Conservation (phyloP, 306 rosid species). For the Cucumis hystrix region DNA sequence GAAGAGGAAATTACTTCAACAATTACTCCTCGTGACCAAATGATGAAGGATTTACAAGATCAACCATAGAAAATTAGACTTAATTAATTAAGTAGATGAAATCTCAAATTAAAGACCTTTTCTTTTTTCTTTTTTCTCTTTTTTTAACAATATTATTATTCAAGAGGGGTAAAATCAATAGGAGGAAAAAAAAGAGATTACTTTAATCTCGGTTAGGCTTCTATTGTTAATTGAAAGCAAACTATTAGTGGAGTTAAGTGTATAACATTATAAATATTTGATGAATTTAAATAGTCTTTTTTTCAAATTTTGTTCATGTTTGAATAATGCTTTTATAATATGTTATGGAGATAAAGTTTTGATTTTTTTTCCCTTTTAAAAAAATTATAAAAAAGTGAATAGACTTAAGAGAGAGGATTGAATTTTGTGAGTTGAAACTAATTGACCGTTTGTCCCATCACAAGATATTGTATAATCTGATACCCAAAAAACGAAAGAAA, state of each 20-base stretch:
- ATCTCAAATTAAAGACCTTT: neutral
- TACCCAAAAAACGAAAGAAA: neutral
- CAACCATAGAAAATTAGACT: neutral
- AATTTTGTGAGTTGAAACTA: neutral
- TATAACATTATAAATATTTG: neutral
- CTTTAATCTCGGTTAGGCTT: too few relatives aligned
- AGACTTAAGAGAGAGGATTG: too few relatives aligned
- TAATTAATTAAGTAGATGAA: neutral
- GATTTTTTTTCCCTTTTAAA: too few relatives aligned
- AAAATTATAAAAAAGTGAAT: too few relatives aligned
- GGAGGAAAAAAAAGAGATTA: neutral
- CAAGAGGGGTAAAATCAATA: neutral
- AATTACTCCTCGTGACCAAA: neutral
- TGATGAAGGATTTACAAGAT: neutral
- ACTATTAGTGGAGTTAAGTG: neutral
- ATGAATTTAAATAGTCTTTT: neutral
- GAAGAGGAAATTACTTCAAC: constrained; percentile 33
- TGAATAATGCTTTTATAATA: too few relatives aligned
- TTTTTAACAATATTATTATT: neutral
- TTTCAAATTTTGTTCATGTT: too few relatives aligned
- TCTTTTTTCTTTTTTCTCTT: neutral
- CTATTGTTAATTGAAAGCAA: neutral
- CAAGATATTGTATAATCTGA: neutral
- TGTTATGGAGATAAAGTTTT: too few relatives aligned
- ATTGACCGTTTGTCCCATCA: neutral